phyloP scores from a whole-genome alignment of 139 green algal genomes.

The Klebsormidium nitens region DNA sequence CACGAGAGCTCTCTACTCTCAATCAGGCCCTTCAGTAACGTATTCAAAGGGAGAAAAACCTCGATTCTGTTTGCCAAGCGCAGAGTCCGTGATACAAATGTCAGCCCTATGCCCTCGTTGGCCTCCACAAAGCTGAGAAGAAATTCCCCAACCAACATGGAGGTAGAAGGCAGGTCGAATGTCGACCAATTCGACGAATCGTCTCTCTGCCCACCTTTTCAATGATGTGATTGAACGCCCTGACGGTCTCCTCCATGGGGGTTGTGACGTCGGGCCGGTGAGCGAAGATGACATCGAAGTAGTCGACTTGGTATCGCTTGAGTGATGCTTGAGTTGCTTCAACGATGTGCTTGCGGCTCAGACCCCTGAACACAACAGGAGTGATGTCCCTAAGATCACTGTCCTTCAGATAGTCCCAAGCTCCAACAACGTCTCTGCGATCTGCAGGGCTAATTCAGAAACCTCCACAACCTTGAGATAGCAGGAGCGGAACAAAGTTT shows the following conservation, averaged over 20 bases:
- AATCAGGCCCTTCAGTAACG: no score
- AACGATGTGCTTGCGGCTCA: constrained; percentile 83
- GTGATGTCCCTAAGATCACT: background rate
- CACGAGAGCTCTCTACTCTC: no score
- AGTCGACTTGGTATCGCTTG: constrained; percentile 63
- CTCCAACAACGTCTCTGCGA: background rate
- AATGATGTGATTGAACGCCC: constrained; percentile 72
- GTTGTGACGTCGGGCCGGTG: constrained; percentile 69
- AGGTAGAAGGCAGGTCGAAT: no score
- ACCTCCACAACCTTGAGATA: background rate
- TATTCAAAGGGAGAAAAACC: no score
- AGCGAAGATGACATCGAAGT: constrained; percentile 80
- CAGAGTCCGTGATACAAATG: no score
- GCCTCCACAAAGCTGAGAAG: no score
- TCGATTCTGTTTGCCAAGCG: no score
- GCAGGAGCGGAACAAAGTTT: no score
- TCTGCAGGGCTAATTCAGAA: background rate
- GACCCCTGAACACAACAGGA: no score
- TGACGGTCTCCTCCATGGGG: constrained; percentile 82
- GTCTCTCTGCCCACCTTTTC: constrained; percentile 22
- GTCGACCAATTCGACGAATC: no score
- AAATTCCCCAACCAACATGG: no score
- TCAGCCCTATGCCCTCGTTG: no score
- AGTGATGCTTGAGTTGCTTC: constrained; percentile 71
- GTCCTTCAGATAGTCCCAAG: background rate